Base-by-base conservation (phyloP, 805 yeast species). In the Suhomyces tanzawaensis region DNA sequence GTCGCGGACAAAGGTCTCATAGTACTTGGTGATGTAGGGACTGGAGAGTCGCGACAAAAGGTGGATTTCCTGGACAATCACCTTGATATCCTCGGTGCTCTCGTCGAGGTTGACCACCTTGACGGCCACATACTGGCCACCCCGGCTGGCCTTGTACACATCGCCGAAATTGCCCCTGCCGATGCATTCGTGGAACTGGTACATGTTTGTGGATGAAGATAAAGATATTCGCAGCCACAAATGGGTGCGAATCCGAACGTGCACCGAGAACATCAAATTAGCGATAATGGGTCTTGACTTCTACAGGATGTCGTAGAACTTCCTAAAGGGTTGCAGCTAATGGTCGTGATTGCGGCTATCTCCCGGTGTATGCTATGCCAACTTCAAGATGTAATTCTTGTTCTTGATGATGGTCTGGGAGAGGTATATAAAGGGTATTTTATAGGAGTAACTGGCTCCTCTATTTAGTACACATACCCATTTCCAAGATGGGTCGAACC, bases 131-230 rank as follows among this genome's bases (percentile, higher is more conserved):
- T 73, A 53, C 16, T 63, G 51, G 47, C 32, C 42, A n/a, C 29
- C 29, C 8, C 24, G 3, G 5, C 25, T 39, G 30, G 88, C 93
- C 51, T 71, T 76, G 56, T 79, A 87, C 27, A 87, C 96, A 53
- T 85, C 91, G 12, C 96, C 96, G 66, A 87, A 87, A 47, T 84
- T 84, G 0, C 96, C 96, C 40, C 77, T 71, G 0, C 96, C 96
- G 11, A 87, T 77, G 52, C 89, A 81, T 37, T 76, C 74, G 17
- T 69, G 45, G n/a, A 62, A 32, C 16, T 40, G 42, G 41, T 62
- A 63, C 24, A 47, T 45, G 18, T 15, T 28, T 15, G 32, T 21
- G 3, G n/a, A 24, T 8, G 27, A 17, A 16, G 17, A n/a, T 17
- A 24, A 33, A 26, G 12, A 12, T 24, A 7, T 21, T 21, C 17